Evolutionary conservation across 2,329 filamentous ascomycete genomes (phyloP).

Genomic region (Colletotrichum theobromicola): DNA sequence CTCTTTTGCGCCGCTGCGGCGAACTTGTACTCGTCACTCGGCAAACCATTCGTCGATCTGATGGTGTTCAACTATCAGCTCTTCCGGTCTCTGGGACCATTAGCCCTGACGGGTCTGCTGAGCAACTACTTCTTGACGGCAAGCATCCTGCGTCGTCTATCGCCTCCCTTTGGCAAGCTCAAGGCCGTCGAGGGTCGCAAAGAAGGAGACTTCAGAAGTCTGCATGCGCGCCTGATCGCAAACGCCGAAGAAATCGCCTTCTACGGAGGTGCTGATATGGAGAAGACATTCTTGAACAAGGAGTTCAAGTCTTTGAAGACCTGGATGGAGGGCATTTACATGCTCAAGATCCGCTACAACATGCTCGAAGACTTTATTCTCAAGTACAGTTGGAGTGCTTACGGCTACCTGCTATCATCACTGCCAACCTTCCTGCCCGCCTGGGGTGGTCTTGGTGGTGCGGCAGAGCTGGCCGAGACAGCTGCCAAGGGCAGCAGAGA

Average conservation of each 20-base stretch:
- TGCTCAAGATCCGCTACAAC: conserved; percentile 97
- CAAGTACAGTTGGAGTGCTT: conserved; percentile 98
- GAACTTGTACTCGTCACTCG: conserved; percentile 91
- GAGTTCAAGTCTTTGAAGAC: conserved; percentile 92
- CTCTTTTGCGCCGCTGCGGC: conserved; percentile 93
- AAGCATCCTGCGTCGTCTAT: conserved; percentile 84
- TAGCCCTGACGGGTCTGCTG: conserved; percentile 84
- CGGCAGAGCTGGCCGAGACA: conserved; percentile 65
- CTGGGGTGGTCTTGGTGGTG: conserved; percentile 85
- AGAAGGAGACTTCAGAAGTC: conserved; percentile 91
- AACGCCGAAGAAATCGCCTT: conserved; percentile 99
- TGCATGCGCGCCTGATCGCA: conserved; percentile 91
- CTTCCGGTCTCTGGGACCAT: conserved; percentile 85
- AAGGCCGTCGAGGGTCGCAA: conserved; percentile 95
- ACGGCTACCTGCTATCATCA: conserved; percentile 92
- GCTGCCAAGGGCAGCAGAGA: conserved; percentile 66
- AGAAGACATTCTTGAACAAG: conserved; percentile 88
- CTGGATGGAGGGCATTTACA: conserved; percentile 99
- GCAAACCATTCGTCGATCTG: conserved; percentile 97
- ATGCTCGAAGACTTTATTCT: conserved; percentile 98
- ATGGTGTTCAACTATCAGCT: conserved; percentile 99
- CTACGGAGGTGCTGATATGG: conserved; percentile 94
- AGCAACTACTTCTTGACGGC: conserved; percentile 96
- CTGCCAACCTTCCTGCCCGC: conserved; percentile 93
- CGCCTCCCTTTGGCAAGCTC: conserved; percentile 94